These are phyloP conservation scores for Tylopilus vinaceipallidus DNA, from an alignment of 768 basidiomycete species.

Conservation along the genomic window DNA sequence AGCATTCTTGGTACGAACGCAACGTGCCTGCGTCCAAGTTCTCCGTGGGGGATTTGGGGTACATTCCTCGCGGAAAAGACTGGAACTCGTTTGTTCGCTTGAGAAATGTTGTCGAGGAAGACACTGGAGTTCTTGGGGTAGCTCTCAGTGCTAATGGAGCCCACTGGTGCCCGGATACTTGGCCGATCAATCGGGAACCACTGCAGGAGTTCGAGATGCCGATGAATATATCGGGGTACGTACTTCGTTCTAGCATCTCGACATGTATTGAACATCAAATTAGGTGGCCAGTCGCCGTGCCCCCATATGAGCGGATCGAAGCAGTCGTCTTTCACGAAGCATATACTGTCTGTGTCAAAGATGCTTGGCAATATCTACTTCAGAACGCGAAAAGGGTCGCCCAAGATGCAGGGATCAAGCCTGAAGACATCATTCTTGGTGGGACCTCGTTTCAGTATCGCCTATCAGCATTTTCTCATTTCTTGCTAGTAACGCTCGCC, in stretches of 20 bases:
- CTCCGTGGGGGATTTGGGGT: constrained; percentile 45
- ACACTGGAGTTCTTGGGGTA: constrained; percentile 20
- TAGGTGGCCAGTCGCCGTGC: constrained; percentile 47
- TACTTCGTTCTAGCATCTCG: not conserved
- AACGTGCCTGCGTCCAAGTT: constrained; percentile 41
- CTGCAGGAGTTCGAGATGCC: constrained; percentile 38
- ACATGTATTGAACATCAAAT: not conserved
- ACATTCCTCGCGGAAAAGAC: constrained; percentile 35
- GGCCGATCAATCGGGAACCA: constrained; percentile 26
- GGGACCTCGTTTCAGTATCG: not conserved
- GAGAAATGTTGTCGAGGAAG: constrained; percentile 38
- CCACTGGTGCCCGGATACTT: constrained; percentile 40
- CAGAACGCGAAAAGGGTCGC: constrained; percentile 33
- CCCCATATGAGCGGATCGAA: constrained; percentile 36
- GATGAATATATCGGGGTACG: constrained; percentile 32
- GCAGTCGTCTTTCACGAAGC: constrained; percentile 39
- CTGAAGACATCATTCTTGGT: constrained; percentile 45
- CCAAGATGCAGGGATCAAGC: constrained; percentile 31
- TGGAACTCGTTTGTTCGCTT: constrained; percentile 40
- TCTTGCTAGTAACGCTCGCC: constrained; percentile 37
- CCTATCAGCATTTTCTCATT: not conserved
- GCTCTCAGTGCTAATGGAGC: constrained; percentile 26
- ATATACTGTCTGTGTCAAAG: constrained; percentile 24
- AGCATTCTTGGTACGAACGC: constrained; percentile 41
- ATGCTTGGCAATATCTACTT: constrained; percentile 42